Conservation (phyloP, 129 eudicot species). For the Saposhnikovia divaricata region DNA sequence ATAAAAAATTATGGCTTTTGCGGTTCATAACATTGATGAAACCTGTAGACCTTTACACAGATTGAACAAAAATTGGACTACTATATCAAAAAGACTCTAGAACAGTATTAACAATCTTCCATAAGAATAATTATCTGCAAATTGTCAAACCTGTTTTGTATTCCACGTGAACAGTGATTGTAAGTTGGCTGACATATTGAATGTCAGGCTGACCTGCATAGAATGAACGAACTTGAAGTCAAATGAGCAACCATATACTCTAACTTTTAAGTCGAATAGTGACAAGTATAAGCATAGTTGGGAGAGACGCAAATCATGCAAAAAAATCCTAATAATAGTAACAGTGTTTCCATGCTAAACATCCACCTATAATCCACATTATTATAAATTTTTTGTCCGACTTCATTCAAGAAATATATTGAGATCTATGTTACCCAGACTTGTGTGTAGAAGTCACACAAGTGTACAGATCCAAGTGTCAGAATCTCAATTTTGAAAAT, state of each 20-base stretch:
- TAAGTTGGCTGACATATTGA: slow-evolving; percentile 78
- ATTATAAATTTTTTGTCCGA: neutral
- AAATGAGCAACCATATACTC: neutral
- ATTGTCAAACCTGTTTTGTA: slow-evolving; percentile 69
- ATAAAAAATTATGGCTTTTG: neutral
- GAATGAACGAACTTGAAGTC: neutral
- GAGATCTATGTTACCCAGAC: neutral
- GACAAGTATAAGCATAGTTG: neutral
- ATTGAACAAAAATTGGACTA: neutral
- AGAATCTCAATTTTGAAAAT: neutral
- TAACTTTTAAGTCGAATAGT: neutral
- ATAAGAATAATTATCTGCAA: neutral
- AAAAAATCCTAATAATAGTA: too few species aligned
- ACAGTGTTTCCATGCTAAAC: neutral
- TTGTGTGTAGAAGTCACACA: neutral
- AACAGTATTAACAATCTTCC: slow-evolving; percentile 7
- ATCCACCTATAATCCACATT: neutral
- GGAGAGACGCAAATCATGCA: neutral
- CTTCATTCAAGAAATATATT: neutral
- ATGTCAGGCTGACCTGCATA: slow-evolving; percentile 74
- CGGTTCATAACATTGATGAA: neutral
- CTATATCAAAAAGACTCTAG: neutral
- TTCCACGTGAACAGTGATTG: slow-evolving; percentile 96
- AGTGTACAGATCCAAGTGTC: too few species aligned
- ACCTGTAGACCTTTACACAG: neutral